These are phyloP conservation scores for Serendipita sp. DNA, from an alignment of 768 basidiomycete genomes.

Conservation along the genomic window DNA sequence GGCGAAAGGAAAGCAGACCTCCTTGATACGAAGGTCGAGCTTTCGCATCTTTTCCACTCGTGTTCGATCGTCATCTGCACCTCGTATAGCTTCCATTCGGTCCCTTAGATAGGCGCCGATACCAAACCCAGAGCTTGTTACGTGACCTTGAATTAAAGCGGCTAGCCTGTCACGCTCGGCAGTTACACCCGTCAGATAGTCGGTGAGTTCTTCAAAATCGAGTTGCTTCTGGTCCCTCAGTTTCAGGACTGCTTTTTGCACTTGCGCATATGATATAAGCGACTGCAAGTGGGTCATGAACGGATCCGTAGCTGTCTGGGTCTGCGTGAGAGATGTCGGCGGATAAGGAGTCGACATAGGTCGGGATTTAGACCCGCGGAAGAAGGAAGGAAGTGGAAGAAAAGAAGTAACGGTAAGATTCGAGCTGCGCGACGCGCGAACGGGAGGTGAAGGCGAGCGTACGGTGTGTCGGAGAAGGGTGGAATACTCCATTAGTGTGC, in stretches of 20 bases:
- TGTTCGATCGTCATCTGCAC: constrained; percentile 84
- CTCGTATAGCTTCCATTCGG: constrained; percentile 77
- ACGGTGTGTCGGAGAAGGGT: constrained; percentile 75
- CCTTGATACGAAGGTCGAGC: constrained; percentile 86
- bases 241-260: constrained; percentile 86
- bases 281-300: constrained; percentile 84
- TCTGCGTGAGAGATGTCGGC: constrained; percentile 29
- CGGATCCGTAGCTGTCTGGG: constrained; percentile 81
- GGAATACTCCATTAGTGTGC: constrained; percentile 89
- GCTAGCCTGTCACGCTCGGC: constrained; percentile 84
- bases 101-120: constrained; percentile 83
- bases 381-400: not conserved
- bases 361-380: not conserved
- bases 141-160: constrained; percentile 78
- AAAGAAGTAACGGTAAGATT: not conserved
- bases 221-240: constrained; percentile 96
- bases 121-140: constrained; percentile 69
- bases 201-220: constrained; percentile 93
- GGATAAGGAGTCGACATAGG: constrained; percentile 2
- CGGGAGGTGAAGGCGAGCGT: constrained; percentile 14
- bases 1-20: constrained; percentile 34
- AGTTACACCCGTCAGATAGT: constrained; percentile 86
- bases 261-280: constrained; percentile 81
- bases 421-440: not conserved
- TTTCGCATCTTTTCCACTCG: constrained; percentile 89